phyloP scores from a whole-genome alignment of 345 rosid species.

The Syzygium grande region DNA sequence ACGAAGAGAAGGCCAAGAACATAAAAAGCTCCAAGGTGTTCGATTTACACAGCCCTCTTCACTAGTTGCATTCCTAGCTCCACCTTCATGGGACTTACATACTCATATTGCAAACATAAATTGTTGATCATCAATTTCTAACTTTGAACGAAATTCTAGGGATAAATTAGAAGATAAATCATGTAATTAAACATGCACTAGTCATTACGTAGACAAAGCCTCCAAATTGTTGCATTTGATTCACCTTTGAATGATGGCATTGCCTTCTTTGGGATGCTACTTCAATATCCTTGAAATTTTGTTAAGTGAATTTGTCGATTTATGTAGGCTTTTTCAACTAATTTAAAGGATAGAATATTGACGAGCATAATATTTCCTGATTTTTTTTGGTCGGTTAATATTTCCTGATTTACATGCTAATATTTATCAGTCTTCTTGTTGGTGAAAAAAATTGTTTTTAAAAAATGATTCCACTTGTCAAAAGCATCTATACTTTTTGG shows the following conservation, averaged over 20 bases:
- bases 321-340: too few relatives aligned
- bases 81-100: neutral
- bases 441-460: neutral
- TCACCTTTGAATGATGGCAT: neutral
- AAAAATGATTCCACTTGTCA: neutral
- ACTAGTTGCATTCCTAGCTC: neutral
- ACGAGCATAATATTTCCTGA: neutral
- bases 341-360: neutral
- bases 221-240: neutral
- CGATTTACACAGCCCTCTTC: neutral
- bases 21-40: neutral
- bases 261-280: neutral
- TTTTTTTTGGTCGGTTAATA: too few relatives aligned
- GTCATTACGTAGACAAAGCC: neutral
- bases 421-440: neutral
- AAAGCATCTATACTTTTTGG: neutral
- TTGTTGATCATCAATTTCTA: neutral
- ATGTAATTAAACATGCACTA: neutral
- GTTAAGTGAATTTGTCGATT: neutral
- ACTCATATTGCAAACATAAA: neutral
- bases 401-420: neutral
- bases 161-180: neutral
- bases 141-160: neutral
- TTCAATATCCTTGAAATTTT: neutral
- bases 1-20: neutral